Evolutionary conservation across 2,329 filamentous ascomycete species (phyloP), one percentile per base, ranked within the genome.

Genomic region (Annulohypoxylon truncatum): DNA sequence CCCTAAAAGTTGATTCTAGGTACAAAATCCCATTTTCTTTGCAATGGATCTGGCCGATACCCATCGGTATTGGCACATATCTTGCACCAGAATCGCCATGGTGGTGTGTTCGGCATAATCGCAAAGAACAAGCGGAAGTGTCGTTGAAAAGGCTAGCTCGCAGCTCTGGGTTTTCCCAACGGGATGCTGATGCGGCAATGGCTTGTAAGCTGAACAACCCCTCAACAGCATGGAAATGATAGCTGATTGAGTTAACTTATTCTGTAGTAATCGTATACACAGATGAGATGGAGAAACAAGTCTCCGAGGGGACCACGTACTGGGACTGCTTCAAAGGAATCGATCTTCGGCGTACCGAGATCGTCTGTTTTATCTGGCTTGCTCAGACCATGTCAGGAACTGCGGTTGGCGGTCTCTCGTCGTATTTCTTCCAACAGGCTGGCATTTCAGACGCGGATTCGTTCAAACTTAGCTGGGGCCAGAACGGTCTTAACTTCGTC

Each of bases 191-290:
- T 59, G 71, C 72, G 5, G 63, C 73, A 18, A 66, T 76, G 62
- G 74, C 74, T 31, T 59, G 74, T 76, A 54, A 63, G 72, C 69
- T 46, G 61, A 26, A 18, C 15, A 1, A 15, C 5, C 7, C 31
- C 29, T 20, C 5, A n/a, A 33, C 1, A 1, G 13, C 42, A 4
- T 24, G 4, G 3, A 33, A n/a, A 13, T n/a, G 6, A 29, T 33
- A 10, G 10, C 29, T 52, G 5, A 58, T 5, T 18, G 24, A 24
- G 12, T 29, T 26, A n/a, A 47, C 6, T 7, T 22, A 18, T 2
- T 54, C 80, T 15, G 73, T 77, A 64, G 78, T 82, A 74, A 81
- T 83, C 76, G 59, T 77, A 12, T 78, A 82, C 57, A 83, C 81
- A 1, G 77, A 82, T 60, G 77, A 79, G 72, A 73, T 79, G 67